Base-by-base conservation (phyloP, 768 basidiomycete species). In the Tulasnella sp. region DNA sequence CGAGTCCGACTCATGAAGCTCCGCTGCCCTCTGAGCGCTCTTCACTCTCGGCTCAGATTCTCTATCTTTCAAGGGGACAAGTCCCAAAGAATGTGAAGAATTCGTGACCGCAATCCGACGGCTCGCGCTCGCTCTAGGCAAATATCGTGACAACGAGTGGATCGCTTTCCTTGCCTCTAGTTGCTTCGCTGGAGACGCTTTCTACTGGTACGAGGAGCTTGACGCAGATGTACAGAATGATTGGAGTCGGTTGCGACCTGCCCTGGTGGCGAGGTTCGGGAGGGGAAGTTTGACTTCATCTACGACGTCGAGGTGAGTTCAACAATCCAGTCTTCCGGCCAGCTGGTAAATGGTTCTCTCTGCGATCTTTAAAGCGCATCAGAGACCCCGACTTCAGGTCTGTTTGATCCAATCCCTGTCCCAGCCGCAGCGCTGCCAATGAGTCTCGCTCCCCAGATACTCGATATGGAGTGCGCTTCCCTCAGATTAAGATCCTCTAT, bases 121-220 rank as follows among this genome's bases (percentile, higher is more conserved):
- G 0, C n/a, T 15, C 4, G 71, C 4, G n/a, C 40, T 72, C 19
- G 37, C 38, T 8, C 71, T 45, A 45, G 71, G 71, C 6, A 40
- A 52, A 40, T 40, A 42, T n/a, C 40, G 49, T 12, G 71, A 72
- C 17, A 45, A 45, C 12, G 42, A 45, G 17, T 72, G 71, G 71
- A 72, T 72, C 40, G 42, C 71, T 6, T 39, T 31, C 17, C 49
- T 45, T 12, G 71, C 40, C 3, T 72, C 40, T 1, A 40, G 42
- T 17, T 72, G 36, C 7, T 25, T 72, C 37, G 71, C n/a, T 25
- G 71, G 49, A 3, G 42, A 49, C 19, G 71, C 71, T 11, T 36
- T 72, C 6, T 40, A 72, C 31, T 72, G 71, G 71, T 72, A 39
- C 17, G 71, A 72, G 7, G 31, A 45, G 6, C 71, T 72, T n/a